Conservation (phyloP, 495 filamentous ascomycete species). For the Chaetomidium leptoderma region DNA sequence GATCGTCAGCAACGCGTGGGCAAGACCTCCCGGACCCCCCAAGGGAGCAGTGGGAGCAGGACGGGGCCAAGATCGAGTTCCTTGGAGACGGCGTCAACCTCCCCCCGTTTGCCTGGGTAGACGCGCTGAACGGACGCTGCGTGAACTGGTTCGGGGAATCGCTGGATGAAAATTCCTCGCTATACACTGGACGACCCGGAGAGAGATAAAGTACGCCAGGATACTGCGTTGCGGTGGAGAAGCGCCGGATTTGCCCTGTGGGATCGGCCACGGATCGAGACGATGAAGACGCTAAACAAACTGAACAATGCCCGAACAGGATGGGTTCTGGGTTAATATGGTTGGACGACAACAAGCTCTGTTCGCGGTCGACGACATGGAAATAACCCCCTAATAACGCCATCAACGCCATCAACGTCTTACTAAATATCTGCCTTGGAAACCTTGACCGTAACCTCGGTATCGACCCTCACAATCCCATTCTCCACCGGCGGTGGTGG, state of each 20-base stretch:
- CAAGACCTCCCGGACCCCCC: neutral
- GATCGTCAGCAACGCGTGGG: conserved; percentile 5
- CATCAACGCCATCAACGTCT: too few relatives aligned
- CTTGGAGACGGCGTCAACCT: neutral
- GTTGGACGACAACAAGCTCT: too few relatives aligned
- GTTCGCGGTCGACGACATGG: too few relatives aligned
- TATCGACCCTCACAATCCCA: conserved; percentile 16
- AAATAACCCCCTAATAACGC: too few relatives aligned
- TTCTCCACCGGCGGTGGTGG: neutral
- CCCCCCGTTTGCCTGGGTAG: neutral
- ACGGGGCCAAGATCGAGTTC: neutral
- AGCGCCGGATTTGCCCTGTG: neutral
- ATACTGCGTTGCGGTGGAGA: neutral
- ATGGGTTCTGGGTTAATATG: neutral
- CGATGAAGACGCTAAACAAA: neutral
- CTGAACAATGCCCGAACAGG: neutral
- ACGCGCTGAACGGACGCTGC: neutral
- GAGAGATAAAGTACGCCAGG: neutral
- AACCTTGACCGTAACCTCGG: conserved; percentile 6
- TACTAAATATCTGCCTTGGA: neutral
- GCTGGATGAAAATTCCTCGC: neutral
- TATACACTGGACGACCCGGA: neutral
- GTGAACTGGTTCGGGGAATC: neutral
- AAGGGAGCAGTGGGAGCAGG: neutral
- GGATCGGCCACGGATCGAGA: neutral